Conservation (phyloP, 2,329 filamentous ascomycete species). For the Juglanconis oblonga region DNA sequence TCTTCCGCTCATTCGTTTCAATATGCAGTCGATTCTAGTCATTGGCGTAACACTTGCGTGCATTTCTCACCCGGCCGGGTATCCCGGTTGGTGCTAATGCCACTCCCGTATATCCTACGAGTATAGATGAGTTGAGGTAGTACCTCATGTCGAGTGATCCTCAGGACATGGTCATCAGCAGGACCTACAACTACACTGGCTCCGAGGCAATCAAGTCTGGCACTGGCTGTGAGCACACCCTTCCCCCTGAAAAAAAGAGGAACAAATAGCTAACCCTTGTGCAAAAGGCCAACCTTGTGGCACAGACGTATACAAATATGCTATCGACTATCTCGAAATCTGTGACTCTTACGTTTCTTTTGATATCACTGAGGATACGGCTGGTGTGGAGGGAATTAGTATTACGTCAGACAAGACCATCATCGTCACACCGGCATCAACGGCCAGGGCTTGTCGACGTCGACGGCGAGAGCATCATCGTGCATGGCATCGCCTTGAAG, state of each 20-base stretch:
- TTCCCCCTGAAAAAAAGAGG: too few species aligned
- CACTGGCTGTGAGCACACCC: too few species aligned
- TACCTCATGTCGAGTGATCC: constrained; percentile 53
- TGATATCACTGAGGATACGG: constrained; percentile 47
- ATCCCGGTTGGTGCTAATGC: too few species aligned
- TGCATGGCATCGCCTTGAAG: constrained; percentile 56
- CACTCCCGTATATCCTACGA: constrained; percentile 48
- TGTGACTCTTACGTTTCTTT: constrained; percentile 40
- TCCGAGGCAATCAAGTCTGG: constrained; percentile 54
- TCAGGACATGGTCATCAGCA: constrained; percentile 56
- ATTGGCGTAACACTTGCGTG: too few species aligned
- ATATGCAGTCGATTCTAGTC: too few species aligned
- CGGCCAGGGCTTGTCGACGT: constrained; percentile 54
- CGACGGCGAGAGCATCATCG: constrained; percentile 53
- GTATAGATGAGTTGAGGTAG: constrained; percentile 52
- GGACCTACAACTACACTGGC: constrained; percentile 53
- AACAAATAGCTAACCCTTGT: constrained; percentile 39
- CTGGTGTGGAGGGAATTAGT: constrained; percentile 46
- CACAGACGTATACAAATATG: too few species aligned
- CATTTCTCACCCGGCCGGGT: too few species aligned
- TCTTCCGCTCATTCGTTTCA: too few species aligned
- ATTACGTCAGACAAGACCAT: constrained; percentile 57
- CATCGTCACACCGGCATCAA: constrained; percentile 53
- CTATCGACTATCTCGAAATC: constrained; percentile 26
- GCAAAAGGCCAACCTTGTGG: constrained; percentile 27